phyloP scores from a whole-genome alignment of 139 green algal species.

The Diplosphaera chodatii region DNA sequence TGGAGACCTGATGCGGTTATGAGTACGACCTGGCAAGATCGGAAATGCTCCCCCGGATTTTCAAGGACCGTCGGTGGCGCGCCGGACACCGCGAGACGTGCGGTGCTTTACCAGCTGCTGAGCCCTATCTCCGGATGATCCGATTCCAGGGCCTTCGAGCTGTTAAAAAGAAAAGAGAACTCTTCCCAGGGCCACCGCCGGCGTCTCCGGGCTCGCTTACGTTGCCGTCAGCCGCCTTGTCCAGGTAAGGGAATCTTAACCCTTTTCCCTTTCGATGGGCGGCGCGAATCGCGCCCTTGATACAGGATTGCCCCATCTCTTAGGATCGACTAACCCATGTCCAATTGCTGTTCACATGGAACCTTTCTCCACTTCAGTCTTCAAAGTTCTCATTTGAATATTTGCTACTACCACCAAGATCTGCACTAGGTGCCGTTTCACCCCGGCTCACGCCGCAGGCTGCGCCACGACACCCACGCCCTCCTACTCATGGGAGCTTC shows the following conservation, averaged over 20 bases:
- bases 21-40: constrained; percentile 80
- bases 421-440: constrained; percentile 83
- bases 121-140: constrained; percentile 84
- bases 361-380: constrained; percentile 90
- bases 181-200: constrained; percentile 78
- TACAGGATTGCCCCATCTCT: constrained; percentile 84
- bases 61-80: constrained; percentile 82
- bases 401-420: constrained; percentile 95
- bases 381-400: constrained; percentile 93
- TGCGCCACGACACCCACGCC: constrained; percentile 75
- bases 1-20: constrained; percentile 96
- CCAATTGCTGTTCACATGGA: constrained; percentile 94
- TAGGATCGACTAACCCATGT: constrained; percentile 93
- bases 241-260: constrained; percentile 92
- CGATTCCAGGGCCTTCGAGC: constrained; percentile 78
- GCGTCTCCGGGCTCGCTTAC: constrained; percentile 75
- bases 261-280: constrained; percentile 85
- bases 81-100: constrained; percentile 78
- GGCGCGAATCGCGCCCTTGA: constrained; percentile 70
- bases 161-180: constrained; percentile 96
- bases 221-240: constrained; percentile 78
- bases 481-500: constrained; percentile 86
- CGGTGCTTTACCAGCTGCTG: constrained; percentile 78
- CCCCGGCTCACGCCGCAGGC: constrained; percentile 74
- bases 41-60: constrained; percentile 76